phyloP scores from a whole-genome alignment of 129 eudicot species.

The Artemisia tridentata region DNA sequence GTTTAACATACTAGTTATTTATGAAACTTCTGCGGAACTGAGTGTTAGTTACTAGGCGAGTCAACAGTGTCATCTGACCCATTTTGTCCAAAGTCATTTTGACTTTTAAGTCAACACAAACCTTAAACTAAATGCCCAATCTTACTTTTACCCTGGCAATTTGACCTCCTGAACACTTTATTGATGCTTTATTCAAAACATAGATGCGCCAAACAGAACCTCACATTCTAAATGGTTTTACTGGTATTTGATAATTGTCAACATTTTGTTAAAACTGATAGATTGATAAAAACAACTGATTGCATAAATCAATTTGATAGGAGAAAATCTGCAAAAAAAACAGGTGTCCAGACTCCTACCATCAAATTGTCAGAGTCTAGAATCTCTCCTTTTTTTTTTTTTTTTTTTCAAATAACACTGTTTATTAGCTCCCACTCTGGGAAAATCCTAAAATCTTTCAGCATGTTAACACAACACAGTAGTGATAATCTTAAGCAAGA shows the following conservation, averaged over 20 bases:
- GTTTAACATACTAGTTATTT: background rate
- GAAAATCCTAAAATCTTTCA: background rate
- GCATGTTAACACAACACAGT: background rate
- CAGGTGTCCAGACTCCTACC: no score
- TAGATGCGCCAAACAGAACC: background rate
- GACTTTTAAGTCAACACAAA: no score
- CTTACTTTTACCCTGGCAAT: background rate
- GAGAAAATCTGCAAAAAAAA: no score
- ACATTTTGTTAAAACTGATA: background rate
- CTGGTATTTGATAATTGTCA: background rate
- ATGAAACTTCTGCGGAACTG: background rate
- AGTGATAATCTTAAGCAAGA: background rate
- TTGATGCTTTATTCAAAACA: background rate
- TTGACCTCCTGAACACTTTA: background rate
- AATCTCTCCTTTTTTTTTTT: no score
- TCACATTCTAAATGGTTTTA: background rate
- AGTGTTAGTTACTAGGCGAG: no score
- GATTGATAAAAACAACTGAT: background rate
- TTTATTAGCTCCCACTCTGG: no score
- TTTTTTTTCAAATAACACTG: no score
- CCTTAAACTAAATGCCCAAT: background rate
- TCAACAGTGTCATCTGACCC: no score
- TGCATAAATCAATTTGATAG: no score
- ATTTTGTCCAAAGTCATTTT: no score
- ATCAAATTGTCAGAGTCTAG: no score